Evolutionary conservation across 148 eudicot genomes (phyloP).

Genomic region (Rhododendron griersonianum): DNA sequence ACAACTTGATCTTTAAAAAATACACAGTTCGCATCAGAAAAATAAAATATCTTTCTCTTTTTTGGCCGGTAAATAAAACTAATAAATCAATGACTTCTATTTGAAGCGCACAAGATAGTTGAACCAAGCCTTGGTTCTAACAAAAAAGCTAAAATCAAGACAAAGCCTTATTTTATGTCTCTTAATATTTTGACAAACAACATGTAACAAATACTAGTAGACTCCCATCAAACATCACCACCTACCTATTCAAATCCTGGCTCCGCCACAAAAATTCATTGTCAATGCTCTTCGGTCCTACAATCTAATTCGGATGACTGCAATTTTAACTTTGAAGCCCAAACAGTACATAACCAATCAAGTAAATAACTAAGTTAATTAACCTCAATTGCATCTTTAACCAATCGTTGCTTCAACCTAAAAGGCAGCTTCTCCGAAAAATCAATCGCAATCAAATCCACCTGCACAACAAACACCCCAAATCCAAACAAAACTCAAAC

Average conservation of each 20-base stretch:
- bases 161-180: not conserved
- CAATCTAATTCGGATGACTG: not conserved
- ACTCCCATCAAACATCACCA: not conserved
- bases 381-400: slow-evolving; percentile 83
- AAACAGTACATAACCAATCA: not conserved
- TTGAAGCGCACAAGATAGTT: no score
- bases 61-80: not conserved
- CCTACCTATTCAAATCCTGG: not conserved
- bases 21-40: no score
- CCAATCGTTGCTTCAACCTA: slow-evolving; percentile 68
- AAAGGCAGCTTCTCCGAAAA: slow-evolving; percentile 75
- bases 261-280: not conserved
- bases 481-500: not conserved
- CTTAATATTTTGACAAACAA: no score
- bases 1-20: not conserved
- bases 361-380: not conserved
- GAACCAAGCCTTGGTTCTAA: no score
- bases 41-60: no score
- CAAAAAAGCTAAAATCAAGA: no score
- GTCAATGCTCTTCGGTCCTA: not conserved
- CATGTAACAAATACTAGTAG: not conserved
- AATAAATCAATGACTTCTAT: not conserved
- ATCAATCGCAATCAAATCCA: slow-evolving; percentile 82
- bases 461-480: slow-evolving; percentile 30
- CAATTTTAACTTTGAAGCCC: not conserved